Evolutionary conservation across 75 land plant species (phyloP).

Genomic region (Azolla pinnata): DNA sequence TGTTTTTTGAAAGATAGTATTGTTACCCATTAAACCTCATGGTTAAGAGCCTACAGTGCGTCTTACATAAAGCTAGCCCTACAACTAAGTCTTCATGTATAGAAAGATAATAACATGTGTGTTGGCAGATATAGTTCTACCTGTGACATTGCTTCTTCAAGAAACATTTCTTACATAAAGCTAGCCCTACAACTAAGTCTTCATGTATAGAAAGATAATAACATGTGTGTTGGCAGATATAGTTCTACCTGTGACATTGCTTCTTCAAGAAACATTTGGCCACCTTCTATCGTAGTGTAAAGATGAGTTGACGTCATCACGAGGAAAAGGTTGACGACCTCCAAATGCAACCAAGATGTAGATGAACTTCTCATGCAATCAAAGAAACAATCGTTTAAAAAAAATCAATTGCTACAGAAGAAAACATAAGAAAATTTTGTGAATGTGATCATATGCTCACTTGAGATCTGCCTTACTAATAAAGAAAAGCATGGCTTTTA

Average conservation of each 20-base stretch:
- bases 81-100: too few species aligned
- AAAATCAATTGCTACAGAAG: slow-evolving; percentile 3
- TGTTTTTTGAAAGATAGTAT: too few species aligned
- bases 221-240: too few species aligned
- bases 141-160: slow-evolving; percentile 16
- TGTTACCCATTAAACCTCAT: too few species aligned
- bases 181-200: too few species aligned
- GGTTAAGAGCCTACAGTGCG: too few species aligned
- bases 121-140: too few species aligned
- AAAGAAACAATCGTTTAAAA: background rate
- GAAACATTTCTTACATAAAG: too few species aligned
- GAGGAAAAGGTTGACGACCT: slow-evolving; percentile 8
- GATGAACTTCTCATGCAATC: slow-evolving; percentile 6
- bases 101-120: too few species aligned
- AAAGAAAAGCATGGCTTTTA: background rate
- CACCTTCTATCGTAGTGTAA: background rate
- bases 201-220: too few species aligned
- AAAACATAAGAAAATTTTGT: background rate
- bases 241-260: slow-evolving; percentile 16
- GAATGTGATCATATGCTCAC: background rate
- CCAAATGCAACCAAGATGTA: slow-evolving; percentile 15
- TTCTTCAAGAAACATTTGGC: slow-evolving; percentile 15
- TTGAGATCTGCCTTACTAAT: slow-evolving; percentile 4
- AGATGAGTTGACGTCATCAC: slow-evolving; percentile 13
- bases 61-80: too few species aligned